A percentile compares a stretch with the other conserved stretches of the same genome.
These are phyloP conservation scores for Vararia minispora DNA, from an alignment of 768 basidiomycete species.

Conservation along the genomic window DNA sequence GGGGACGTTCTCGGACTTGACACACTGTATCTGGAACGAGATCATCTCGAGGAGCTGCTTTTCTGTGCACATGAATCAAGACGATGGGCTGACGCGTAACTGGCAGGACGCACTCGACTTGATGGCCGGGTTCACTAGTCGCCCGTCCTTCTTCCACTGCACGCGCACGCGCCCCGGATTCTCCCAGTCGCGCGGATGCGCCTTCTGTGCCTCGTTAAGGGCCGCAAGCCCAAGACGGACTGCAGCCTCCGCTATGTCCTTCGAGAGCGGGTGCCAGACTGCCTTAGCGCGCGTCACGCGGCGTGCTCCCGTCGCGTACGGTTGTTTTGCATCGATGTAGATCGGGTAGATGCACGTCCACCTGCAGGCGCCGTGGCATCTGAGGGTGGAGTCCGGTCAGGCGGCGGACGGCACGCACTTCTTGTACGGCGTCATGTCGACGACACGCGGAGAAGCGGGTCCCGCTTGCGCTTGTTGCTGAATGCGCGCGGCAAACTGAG, in stretches of 20 bases:
- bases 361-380: constrained; percentile 29
- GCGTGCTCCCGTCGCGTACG: constrained; percentile 74
- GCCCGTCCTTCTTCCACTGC: constrained; percentile 78
- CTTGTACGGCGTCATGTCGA: constrained; percentile 78
- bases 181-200: constrained; percentile 95
- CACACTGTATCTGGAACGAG: constrained; percentile 57
- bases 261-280: constrained; percentile 78
- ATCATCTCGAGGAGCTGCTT: constrained; percentile 71
- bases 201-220: constrained; percentile 82
- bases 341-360: constrained; percentile 97
- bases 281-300: constrained; percentile 69
- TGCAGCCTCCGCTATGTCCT: constrained; percentile 83
- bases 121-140: constrained; percentile 52
- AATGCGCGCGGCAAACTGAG: too few relatives aligned
- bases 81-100: neutral
- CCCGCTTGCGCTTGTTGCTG: constrained; percentile 10
- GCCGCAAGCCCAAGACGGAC: constrained; percentile 65
- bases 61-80: constrained; percentile 32
- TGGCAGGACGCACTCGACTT: constrained; percentile 52
- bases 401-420: constrained; percentile 35
- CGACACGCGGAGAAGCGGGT: constrained; percentile 25
- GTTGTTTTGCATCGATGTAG: constrained; percentile 91
- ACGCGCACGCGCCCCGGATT: constrained; percentile 95
- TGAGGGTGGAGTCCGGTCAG: constrained; percentile 2
- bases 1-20: constrained; percentile 62